Evolutionary conservation across 148 eudicot genomes (phyloP), one percentile per base, ranked within the genome.

Genomic region (Spergularia bocconei): DNA sequence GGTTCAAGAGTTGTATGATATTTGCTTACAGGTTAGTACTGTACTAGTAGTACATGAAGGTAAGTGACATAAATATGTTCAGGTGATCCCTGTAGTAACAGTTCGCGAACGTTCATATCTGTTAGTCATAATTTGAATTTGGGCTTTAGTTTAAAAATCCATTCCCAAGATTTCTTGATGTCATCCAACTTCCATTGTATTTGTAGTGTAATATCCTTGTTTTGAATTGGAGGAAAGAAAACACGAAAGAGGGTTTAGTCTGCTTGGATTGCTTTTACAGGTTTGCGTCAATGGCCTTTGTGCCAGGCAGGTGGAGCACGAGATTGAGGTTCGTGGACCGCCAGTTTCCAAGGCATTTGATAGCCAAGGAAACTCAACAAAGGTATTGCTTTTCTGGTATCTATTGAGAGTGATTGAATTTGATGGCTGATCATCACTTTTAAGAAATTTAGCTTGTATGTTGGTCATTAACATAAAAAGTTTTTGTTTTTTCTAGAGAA

Each of bases 271-370:
- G 36, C 60, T 75, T 55, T 63, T 67, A 72, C 82, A 96, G 99
- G 92, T 96, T 70, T 78, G 71, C 75, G 86, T 96, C 58, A 87
- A 89, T 74, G 85, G 84, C 38, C 87, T 96, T 62, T 84, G 82
- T 82, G 76, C 89, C 52, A 92, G 80, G 87, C 99, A 96, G 82
- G 82, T 69, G 38, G 89, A 80, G 59, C 88, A 76, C 71, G 89
- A 90, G 84, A 83, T 90, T 52, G 98, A 96, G 85, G 86, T 89
- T 82, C 92, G 99, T 78, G 99, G 99, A 63, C 99, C 99, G 78
- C 98, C 99, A 63, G 91, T 84, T 79, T 88, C 94, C 12, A 96
- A 92, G 84, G 98, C 99, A 71, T 96, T 92, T 84, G 99, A 96
- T 70, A 73, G 75, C 72, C 83, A 88, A 77, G 98, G 97, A 85